Base-by-base conservation (phyloP, 495 filamentous ascomycete genomes). In the Penicillium goetzii region DNA sequence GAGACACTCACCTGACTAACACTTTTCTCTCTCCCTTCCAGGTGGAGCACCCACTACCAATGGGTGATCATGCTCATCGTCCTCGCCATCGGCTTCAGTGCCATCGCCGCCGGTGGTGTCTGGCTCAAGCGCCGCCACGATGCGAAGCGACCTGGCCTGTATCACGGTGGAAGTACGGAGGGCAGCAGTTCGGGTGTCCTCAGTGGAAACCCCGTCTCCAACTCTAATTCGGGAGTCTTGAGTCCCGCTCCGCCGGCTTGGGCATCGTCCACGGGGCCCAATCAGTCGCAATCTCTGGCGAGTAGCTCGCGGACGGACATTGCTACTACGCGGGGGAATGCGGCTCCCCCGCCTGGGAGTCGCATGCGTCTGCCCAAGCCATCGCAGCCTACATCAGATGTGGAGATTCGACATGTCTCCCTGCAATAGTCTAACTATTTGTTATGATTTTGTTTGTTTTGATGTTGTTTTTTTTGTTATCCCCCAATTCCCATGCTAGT, bases 61-160 rank as follows among this genome's bases (percentile, higher is more conserved):
- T 85, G 82, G 83, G 72, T 86, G 4, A 70, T 85, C 60, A 77
- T 88, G 81, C 34, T 84, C n/a, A 81, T 85, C 56, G 73, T 86
- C 28, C 72, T 86, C 12, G 62, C 75, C 32, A 40, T 85, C 54
- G 83, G 76, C n/a, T 82, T 86, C 63, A 56, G 60, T 21, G 52
- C 66, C 47, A 58, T 84, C 60, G 70, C 76, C 47, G 59, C 74
- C 4, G 38, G 72, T 0, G 81, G 76, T 11, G 63, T 78, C 34
- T 82, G 77, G 73, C 67, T 83, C 23, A 83, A 83, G 58, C 80
- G 81, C 25, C 82, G 80, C 28, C 76, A 83, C 69, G 78, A 82
- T 55, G 73, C 73, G 2, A 81, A 75, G 62, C 69, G 76, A n/a
- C 74, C 78, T 8, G 59, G 66, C 34, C 76, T 77, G 17, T 78